Evolutionary conservation across 306 rosid genomes (phyloP).

Genomic region (Rosa multiflora): DNA sequence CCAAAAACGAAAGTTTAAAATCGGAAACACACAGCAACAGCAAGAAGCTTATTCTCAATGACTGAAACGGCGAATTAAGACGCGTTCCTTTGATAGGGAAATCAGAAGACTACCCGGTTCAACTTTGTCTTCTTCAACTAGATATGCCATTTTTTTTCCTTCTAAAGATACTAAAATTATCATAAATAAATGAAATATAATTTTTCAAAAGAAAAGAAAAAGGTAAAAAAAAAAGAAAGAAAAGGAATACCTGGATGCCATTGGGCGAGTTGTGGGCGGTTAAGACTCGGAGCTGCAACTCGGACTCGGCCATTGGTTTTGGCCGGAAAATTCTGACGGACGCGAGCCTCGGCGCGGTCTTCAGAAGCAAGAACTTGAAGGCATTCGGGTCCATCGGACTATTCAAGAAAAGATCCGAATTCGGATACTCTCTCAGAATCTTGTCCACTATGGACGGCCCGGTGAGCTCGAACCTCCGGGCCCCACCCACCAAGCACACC

Average conservation of each 20-base stretch:
- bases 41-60: background rate
- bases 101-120: background rate
- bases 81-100: background rate
- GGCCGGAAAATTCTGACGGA: constrained; percentile 62
- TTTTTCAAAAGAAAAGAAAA: background rate
- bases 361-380: constrained; percentile 70
- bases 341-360: constrained; percentile 56
- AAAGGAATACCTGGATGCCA: constrained; percentile 70
- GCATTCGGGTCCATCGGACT: constrained; percentile 61
- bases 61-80: background rate
- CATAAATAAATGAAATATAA: background rate
- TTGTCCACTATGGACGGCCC: constrained; percentile 77
- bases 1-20: background rate
- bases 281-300: constrained; percentile 59
- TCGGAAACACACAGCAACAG: background rate
- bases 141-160: background rate
- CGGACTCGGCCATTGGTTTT: constrained; percentile 54
- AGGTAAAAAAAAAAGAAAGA: background rate
- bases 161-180: background rate
- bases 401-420: constrained; percentile 79
- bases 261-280: constrained; percentile 74
- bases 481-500: constrained; percentile 93
- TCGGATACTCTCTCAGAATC: constrained; percentile 61
- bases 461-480: constrained; percentile 85
- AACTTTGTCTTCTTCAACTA: background rate